Conservation (phyloP, 2,329 filamentous ascomycete genomes). For the Dactylella cylindrospora region DNA sequence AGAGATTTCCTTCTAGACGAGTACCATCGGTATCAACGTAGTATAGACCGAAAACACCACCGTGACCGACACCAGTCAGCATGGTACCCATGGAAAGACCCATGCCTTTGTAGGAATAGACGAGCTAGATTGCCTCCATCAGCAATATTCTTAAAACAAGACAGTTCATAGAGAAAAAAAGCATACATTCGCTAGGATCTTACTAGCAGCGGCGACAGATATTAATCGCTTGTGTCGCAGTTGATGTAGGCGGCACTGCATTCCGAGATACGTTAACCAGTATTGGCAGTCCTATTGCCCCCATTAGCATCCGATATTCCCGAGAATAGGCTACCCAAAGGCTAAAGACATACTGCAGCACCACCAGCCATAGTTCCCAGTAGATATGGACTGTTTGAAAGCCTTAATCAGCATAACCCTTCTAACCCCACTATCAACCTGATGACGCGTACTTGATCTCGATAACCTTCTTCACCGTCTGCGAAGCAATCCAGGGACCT, state of each 20-base stretch:
- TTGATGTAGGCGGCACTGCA: constrained; percentile 99
- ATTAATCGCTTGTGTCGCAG: constrained; percentile 99
- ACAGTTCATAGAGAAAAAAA: background rate
- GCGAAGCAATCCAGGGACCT: constrained; percentile 98
- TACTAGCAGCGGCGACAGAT: constrained; percentile 92
- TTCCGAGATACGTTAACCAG: constrained; percentile 97
- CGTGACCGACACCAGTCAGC: constrained; percentile 93
- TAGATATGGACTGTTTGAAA: constrained; percentile 55
- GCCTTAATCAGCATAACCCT: constrained; percentile 9
- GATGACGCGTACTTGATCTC: constrained; percentile 79
- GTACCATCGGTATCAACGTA: constrained; percentile 99
- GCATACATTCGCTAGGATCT: constrained; percentile 83
- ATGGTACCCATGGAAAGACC: constrained; percentile 99
- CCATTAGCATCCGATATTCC: background rate
- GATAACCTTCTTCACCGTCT: constrained; percentile 99
- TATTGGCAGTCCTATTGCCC: constrained; percentile 80
- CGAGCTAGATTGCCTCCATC: constrained; percentile 56
- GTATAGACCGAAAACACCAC: constrained; percentile 96
- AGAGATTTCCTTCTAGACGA: constrained; percentile 86
- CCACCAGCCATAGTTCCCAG: constrained; percentile 98
- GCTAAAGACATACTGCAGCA: constrained; percentile 68
- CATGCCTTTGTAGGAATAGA: constrained; percentile 99
- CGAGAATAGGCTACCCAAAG: background rate
- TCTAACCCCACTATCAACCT: background rate
- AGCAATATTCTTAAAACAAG: background rate